Conservation (phyloP, 2,329 filamentous ascomycete genomes). For the Sporothrix phasma region DNA sequence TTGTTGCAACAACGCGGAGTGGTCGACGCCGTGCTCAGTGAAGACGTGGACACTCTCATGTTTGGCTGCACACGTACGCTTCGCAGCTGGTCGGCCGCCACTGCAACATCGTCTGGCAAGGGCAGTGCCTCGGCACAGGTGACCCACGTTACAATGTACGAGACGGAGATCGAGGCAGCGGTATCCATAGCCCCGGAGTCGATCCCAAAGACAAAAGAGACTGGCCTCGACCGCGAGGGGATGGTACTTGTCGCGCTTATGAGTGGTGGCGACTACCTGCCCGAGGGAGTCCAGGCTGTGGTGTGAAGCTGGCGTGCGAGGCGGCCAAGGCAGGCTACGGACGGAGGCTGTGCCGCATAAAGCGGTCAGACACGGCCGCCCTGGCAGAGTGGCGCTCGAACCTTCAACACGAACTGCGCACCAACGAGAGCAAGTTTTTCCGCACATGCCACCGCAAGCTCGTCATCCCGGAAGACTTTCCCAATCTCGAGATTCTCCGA, state of each 20-base stretch:
- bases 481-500: conserved; percentile 64
- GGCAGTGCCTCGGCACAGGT: conserved; percentile 77
- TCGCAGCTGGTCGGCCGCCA: conserved; percentile 65
- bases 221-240: conserved; percentile 67
- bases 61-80: conserved; percentile 77
- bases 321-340: conserved; percentile 86
- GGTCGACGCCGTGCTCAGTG: conserved; percentile 87
- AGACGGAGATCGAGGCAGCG: conserved; percentile 28
- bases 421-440: conserved; percentile 78
- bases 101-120: conserved; percentile 48
- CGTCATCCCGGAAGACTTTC: conserved; percentile 70
- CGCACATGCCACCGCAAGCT: conserved; percentile 63
- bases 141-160: conserved; percentile 80
- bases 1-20: conserved; percentile 70
- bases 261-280: conserved; percentile 90
- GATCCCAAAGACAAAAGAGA: conserved; percentile 24
- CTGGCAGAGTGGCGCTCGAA: conserved; percentile 61
- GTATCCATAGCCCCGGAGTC: not conserved
- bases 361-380: conserved; percentile 46
- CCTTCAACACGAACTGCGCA: conserved; percentile 64
- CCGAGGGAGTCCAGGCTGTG: conserved; percentile 80
- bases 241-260: conserved; percentile 93
- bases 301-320: conserved; percentile 79
- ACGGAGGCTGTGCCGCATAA: conserved; percentile 57
- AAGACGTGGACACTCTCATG: conserved; percentile 97